Conservation (phyloP, 805 yeast species). For the Diddensiella transvaalensis region DNA sequence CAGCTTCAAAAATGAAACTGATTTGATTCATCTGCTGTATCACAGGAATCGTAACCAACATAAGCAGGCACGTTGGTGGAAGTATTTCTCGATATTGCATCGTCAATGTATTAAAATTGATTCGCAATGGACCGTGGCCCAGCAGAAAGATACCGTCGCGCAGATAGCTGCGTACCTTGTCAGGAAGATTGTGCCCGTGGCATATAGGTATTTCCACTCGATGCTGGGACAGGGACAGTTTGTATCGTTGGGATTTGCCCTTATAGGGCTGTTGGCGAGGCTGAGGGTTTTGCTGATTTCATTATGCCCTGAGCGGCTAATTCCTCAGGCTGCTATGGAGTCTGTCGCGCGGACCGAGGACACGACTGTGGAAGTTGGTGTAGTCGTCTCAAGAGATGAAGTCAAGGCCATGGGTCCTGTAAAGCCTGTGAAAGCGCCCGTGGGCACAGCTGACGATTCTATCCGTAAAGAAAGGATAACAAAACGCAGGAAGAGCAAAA, state of each 20-base stretch:
- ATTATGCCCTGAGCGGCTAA: neutral
- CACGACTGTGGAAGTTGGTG: slow-evolving; percentile 22
- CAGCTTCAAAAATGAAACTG: slow-evolving; percentile 46
- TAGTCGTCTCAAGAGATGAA: slow-evolving; percentile 24
- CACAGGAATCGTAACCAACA: slow-evolving; percentile 79
- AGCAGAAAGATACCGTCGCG: slow-evolving; percentile 8
- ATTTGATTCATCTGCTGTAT: slow-evolving; percentile 57
- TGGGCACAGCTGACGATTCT: too few relatives aligned
- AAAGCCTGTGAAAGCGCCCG: too few relatives aligned
- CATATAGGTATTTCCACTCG: slow-evolving; percentile 61
- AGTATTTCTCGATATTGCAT: slow-evolving; percentile 57
- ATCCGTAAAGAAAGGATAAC: too few relatives aligned
- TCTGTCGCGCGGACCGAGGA: neutral
- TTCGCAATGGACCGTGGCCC: neutral
- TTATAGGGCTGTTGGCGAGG: slow-evolving; percentile 55
- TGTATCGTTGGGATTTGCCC: slow-evolving; percentile 64
- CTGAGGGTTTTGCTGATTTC: slow-evolving; percentile 32
- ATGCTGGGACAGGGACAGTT: slow-evolving; percentile 75
- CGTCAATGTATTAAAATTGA: slow-evolving; percentile 37
- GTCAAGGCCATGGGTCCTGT: too few relatives aligned
- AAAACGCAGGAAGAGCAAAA: slow-evolving; percentile 36
- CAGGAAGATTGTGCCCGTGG: slow-evolving; percentile 40
- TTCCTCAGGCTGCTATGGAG: neutral
- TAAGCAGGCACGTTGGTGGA: slow-evolving; percentile 73
- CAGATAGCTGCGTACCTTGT: slow-evolving; percentile 31